Evolutionary conservation across 2,329 filamentous ascomycete genomes (phyloP).

Genomic region (Pyrenochaeta sp.): DNA sequence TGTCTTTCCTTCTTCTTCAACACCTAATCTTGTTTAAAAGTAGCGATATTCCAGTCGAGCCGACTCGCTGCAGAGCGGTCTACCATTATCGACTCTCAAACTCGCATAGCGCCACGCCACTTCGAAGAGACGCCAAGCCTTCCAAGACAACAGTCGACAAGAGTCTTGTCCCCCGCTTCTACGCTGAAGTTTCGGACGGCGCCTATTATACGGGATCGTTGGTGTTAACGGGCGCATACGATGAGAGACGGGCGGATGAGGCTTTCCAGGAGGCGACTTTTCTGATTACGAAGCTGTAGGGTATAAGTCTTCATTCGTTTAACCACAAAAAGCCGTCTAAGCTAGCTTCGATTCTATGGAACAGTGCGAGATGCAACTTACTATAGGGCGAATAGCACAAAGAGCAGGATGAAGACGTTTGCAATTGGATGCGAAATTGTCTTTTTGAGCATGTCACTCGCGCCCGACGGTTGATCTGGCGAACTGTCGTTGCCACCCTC

Average conservation of each 20-base stretch:
- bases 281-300: constrained; percentile 28
- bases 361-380: constrained; percentile 23
- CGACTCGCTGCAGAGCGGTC: background rate
- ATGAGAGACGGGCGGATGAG: constrained; percentile 19
- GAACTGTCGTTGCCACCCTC: constrained; percentile 11
- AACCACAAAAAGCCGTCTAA: background rate
- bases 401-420: constrained; percentile 31
- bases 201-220: constrained; percentile 22
- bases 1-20: background rate
- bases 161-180: constrained; percentile 2
- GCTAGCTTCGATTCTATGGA: constrained; percentile 7
- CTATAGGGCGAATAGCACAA: constrained; percentile 29
- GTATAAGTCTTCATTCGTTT: constrained; percentile 26
- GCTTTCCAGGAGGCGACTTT: constrained; percentile 32
- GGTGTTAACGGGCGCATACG: constrained; percentile 29
- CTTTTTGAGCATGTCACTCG: constrained; percentile 26
- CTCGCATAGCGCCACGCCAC: background rate
- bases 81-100: background rate
- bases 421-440: constrained; percentile 33
- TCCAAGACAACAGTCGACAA: constrained; percentile 1
- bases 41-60: background rate
- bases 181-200: background rate
- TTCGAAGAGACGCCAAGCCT: background rate
- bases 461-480: constrained; percentile 16
- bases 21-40: background rate